Evolutionary conservation across 169 alveolate species (phyloP).

Genomic region (Cryptosporidium meleagridis): DNA sequence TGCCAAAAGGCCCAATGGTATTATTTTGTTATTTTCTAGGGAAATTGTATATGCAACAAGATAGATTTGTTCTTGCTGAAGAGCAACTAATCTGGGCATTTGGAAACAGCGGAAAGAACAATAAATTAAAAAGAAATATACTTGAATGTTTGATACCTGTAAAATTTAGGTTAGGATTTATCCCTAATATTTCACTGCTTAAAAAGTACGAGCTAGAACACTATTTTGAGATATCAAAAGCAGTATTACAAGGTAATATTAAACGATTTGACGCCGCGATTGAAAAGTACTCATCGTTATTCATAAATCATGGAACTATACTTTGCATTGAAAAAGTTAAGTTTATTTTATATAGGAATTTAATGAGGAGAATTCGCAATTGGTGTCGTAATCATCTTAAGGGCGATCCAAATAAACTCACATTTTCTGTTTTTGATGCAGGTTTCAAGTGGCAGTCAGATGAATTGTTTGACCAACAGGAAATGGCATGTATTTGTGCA

Average conservation of each 20-base stretch:
- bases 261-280: constrained; percentile 78
- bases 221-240: constrained; percentile 80
- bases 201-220: constrained; percentile 81
- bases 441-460: constrained; percentile 75
- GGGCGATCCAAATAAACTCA: constrained; percentile 54
- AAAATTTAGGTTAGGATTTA: constrained; percentile 84
- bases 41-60: constrained; percentile 88
- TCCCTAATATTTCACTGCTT: constrained; percentile 82
- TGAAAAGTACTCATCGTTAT: constrained; percentile 74
- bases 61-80: constrained; percentile 80
- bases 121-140: constrained; percentile 82
- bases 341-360: constrained; percentile 83
- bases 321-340: constrained; percentile 86
- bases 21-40: constrained; percentile 85
- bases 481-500: constrained; percentile 88
- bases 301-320: constrained; percentile 85
- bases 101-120: constrained; percentile 77
- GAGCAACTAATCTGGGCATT: constrained; percentile 79
- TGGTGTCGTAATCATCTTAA: constrained; percentile 39
- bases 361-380: constrained; percentile 80
- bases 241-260: constrained; percentile 83
- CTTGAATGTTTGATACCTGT: constrained; percentile 86
- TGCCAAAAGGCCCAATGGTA: constrained; percentile 86
- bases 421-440: constrained; percentile 64
- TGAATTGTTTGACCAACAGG: constrained; percentile 74